These are phyloP conservation scores for Collybia sp. DNA, from an alignment of 768 basidiomycete genomes.

Conservation along the genomic window DNA sequence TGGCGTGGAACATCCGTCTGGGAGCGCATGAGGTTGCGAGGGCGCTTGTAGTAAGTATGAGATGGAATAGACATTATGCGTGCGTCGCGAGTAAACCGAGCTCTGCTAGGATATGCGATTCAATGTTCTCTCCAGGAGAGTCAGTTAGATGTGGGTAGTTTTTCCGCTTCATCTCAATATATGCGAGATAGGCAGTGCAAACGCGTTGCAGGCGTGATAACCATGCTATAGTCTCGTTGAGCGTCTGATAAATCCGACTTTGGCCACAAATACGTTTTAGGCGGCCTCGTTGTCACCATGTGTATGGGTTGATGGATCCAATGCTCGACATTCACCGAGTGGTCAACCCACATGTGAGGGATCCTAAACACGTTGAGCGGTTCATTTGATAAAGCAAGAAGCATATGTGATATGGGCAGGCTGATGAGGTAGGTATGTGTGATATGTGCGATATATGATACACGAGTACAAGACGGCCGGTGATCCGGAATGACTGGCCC, in stretches of 20 bases:
- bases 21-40: constrained; percentile 4
- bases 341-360: too few relatives aligned
- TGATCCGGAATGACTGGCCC: too few relatives aligned
- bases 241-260: constrained; percentile 7
- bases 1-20: constrained; percentile 3
- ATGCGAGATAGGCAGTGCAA: constrained; percentile 11
- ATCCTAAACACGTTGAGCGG: too few relatives aligned
- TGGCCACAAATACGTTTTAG: not conserved
- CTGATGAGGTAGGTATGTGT: too few relatives aligned
- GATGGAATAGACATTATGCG: constrained; percentile 2
- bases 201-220: constrained; percentile 30
- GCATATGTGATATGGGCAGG: too few relatives aligned
- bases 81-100: not conserved
- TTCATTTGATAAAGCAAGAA: too few relatives aligned
- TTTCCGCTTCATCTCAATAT: constrained; percentile 8
- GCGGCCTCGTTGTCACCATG: not conserved
- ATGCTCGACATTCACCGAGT: too few relatives aligned
- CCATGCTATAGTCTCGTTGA: constrained; percentile 17
- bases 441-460: too few relatives aligned
- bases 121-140: not conserved
- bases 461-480: too few relatives aligned
- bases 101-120: not conserved
- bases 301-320: too few relatives aligned
- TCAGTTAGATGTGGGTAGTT: too few relatives aligned
- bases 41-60: constrained; percentile 3